Conservation (phyloP, 2,329 filamentous ascomycete species). For the Salinomyces thailandicus region DNA sequence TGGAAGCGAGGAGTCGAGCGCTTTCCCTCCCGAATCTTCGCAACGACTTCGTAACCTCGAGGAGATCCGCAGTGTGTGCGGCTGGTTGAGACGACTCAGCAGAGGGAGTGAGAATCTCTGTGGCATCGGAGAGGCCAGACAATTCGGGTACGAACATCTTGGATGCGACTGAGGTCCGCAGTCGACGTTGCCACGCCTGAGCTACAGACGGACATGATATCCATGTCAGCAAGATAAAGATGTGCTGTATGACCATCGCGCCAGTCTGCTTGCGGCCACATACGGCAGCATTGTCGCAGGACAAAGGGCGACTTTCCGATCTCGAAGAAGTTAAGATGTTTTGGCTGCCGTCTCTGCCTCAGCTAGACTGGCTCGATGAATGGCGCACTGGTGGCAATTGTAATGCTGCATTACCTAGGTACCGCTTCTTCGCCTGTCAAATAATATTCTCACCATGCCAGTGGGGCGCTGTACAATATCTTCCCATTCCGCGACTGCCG, state of each 20-base stretch:
- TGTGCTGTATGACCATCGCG: not conserved
- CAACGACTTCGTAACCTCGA: slow-evolving; percentile 5
- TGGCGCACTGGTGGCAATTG: too few species aligned
- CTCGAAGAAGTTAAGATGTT: too few species aligned
- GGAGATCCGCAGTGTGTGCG: not conserved
- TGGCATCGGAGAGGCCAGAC: slow-evolving; percentile 8
- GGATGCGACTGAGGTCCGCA: not conserved
- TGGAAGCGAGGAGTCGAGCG: slow-evolving; percentile 1
- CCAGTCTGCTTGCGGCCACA: not conserved
- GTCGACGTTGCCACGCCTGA: not conserved
- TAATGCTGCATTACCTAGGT: too few species aligned
- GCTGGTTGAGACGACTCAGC: not conserved
- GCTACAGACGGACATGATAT: not conserved
- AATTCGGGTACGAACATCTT: slow-evolving; percentile 14
- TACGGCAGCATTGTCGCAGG: not conserved
- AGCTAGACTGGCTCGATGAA: too few species aligned
- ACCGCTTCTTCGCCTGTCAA: too few species aligned
- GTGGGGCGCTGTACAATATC: too few species aligned
- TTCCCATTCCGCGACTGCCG: too few species aligned
- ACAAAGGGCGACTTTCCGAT: not conserved
- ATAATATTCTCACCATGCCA: too few species aligned
- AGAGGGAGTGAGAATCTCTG: slow-evolving; percentile 2
- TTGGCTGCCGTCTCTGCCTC: too few species aligned
- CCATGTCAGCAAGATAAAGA: not conserved
- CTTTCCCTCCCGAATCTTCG: slow-evolving; percentile 5